Evolutionary conservation across 1,284 basidiomycete species (phyloP).

Genomic region (Pulchroboletus neoregius): DNA sequence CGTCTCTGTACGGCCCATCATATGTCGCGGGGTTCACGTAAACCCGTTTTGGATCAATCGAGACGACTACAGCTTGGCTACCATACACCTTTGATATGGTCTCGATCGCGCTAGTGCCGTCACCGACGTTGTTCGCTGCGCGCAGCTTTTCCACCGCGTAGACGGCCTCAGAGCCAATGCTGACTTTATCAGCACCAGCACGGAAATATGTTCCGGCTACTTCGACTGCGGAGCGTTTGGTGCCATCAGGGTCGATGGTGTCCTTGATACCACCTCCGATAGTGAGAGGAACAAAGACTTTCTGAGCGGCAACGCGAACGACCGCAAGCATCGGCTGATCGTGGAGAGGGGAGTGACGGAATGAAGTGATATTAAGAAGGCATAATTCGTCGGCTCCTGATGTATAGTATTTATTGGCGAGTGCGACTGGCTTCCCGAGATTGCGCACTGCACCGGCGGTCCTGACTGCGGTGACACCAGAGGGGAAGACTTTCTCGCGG

Average conservation of each 20-base stretch:
- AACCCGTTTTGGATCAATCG: slow-evolving; percentile 89
- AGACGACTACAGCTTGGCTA: slow-evolving; percentile 97
- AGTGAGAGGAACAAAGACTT: slow-evolving; percentile 96
- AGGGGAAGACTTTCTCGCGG: slow-evolving; percentile 64
- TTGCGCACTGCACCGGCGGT: slow-evolving; percentile 86
- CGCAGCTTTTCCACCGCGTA: slow-evolving; percentile 86
- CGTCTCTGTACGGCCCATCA: slow-evolving; percentile 65
- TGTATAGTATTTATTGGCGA: slow-evolving; percentile 83
- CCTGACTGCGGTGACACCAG: slow-evolving; percentile 33
- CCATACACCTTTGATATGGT: slow-evolving; percentile 90
- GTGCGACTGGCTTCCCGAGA: slow-evolving; percentile 94
- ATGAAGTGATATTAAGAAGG: slow-evolving; percentile 99
- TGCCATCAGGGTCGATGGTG: slow-evolving; percentile 93
- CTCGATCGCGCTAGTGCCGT: slow-evolving; percentile 89
- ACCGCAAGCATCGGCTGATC: slow-evolving; percentile 99
- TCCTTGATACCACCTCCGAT: slow-evolving; percentile 99
- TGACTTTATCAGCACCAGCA: slow-evolving; percentile 97
- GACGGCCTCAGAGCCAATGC: slow-evolving; percentile 94
- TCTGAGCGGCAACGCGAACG: slow-evolving; percentile 85
- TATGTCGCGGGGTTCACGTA: slow-evolving; percentile 72
- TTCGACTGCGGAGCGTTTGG: slow-evolving; percentile 80
- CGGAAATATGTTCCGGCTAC: slow-evolving; percentile 97
- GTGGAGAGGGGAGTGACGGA: slow-evolving; percentile 90
- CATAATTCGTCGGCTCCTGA: slow-evolving; percentile 96
- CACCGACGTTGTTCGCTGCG: slow-evolving; percentile 45